phyloP scores from a whole-genome alignment of 1,284 basidiomycete genomes.

The Ceratobasidium sp. region DNA sequence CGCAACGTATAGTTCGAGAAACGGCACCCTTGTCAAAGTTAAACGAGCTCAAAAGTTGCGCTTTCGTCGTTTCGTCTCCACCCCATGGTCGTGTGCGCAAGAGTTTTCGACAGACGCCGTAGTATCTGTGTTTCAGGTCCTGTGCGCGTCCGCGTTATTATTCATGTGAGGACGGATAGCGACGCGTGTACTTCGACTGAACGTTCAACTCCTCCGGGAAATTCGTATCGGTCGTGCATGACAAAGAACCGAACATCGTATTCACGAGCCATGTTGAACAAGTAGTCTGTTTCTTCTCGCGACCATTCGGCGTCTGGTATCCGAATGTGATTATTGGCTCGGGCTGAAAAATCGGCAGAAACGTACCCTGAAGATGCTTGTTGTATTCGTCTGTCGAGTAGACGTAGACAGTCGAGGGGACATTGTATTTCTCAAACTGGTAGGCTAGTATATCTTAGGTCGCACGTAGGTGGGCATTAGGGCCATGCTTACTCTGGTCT shows the following conservation, averaged over 20 bases:
- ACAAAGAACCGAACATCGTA: constrained; percentile 94
- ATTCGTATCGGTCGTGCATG: constrained; percentile 90
- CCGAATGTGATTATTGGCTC: background rate
- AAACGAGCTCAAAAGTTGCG: constrained; percentile 73
- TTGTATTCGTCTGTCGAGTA: constrained; percentile 95
- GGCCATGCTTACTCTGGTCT: constrained; percentile 56
- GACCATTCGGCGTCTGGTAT: constrained; percentile 83
- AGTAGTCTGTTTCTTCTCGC: constrained; percentile 94
- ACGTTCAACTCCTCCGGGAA: constrained; percentile 59
- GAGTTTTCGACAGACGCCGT: constrained; percentile 88
- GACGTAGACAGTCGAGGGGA: constrained; percentile 70
- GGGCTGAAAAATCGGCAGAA: background rate
- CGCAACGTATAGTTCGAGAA: background rate
- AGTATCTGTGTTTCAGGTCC: constrained; percentile 97
- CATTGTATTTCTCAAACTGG: constrained; percentile 82
- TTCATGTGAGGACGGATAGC: background rate
- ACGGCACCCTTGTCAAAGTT: constrained; percentile 82
- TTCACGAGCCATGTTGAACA: constrained; percentile 81
- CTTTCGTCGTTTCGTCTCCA: constrained; percentile 76
- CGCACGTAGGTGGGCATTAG: constrained; percentile 26
- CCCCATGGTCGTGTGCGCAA: constrained; percentile 83
- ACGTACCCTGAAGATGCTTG: constrained; percentile 73
- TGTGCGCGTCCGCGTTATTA: constrained; percentile 50
- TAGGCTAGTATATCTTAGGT: constrained; percentile 60
- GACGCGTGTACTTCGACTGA: constrained; percentile 68